phyloP scores from a whole-genome alignment of 257 asterid species.

The Solanum chilense region DNA sequence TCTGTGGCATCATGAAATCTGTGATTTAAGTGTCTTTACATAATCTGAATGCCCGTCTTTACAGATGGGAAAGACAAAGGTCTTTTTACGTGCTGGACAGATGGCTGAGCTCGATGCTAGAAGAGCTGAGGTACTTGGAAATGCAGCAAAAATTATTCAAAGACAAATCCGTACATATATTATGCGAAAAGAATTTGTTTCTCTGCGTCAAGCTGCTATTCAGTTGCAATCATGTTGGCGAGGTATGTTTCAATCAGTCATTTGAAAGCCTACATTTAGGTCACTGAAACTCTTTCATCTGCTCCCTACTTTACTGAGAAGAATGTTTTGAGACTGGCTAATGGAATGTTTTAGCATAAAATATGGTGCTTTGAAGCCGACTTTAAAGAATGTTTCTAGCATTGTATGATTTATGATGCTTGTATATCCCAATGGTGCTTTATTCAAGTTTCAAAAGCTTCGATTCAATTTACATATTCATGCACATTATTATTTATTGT shows the following conservation, averaged over 20 bases:
- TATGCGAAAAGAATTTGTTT: conserved; percentile 76
- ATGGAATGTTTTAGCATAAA: background rate
- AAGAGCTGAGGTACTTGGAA: conserved; percentile 96
- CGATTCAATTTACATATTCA: background rate
- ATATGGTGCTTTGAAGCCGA: background rate
- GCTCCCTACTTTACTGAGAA: background rate
- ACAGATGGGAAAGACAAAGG: conserved; percentile 96
- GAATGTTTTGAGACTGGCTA: background rate
- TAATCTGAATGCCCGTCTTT: conserved; percentile 7
- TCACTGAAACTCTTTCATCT: background rate
- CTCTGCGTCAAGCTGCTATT: conserved; percentile 69
- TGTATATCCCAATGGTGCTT: background rate
- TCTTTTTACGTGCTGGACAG: conserved; percentile 98
- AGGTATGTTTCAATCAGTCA: conserved; percentile 39
- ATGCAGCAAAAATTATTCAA: conserved; percentile 93
- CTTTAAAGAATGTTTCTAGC: background rate
- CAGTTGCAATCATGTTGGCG: conserved; percentile 97
- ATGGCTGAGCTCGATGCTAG: conserved; percentile 98
- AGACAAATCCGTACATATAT: conserved; percentile 89
- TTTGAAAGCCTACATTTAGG: conserved; percentile 1
- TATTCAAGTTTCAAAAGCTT: background rate
- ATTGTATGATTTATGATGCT: background rate
- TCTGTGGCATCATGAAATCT: background rate
- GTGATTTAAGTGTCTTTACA: background rate
- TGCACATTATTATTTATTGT: background rate